Evolutionary conservation across 202 grass and related monocot species (phyloP), one percentile per base, ranked within the genome.

Genomic region (Schoenoplectus triqueter): DNA sequence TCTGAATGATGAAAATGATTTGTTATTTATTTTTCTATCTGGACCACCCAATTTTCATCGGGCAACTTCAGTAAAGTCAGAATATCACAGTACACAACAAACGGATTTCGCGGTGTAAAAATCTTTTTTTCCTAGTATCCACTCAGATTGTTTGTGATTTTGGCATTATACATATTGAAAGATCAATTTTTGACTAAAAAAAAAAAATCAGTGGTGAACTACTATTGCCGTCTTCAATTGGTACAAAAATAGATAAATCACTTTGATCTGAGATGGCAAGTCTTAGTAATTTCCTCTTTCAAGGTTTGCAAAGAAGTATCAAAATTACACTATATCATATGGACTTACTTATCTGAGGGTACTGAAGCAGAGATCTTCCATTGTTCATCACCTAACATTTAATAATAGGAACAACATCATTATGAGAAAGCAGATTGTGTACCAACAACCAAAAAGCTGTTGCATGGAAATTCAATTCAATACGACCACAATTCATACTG

Each of bases 331-430:
- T 7, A 73, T 77, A 5, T 7, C 3, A 57, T 77, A 21, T 13
- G 73, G 41, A 78, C 73, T 78, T 60, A 78, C 74, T 18, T 41
- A 78, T 59, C 22, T 41, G 21, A 41, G 81, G 81, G 41, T 70
- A 54, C 64, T 83, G 81, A 69, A 70, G 81, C 13, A 83, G 81
- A 71, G 61, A 83, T 83, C 81, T 83, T 55, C 65, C 81, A 83
- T 83, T 83, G 81, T 55, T 69, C 6, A 69, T 59, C 7, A 40
- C 65, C 81, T 83, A 69, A 31, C 70, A 71, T 66, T 83, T 78
- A 40, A n/a, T n/a, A 65, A 18, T 39, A 59, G 8, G 18, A 31
- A 52, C 70, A 62, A 17, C 4, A n/a, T 78, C 75, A 78, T 14
- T 60, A 7, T 60, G 6, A 39, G 10, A 73, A 31, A 31, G 31